phyloP scores from a whole-genome alignment of 331 rosid genomes.

The Rosa hybrid region DNA sequence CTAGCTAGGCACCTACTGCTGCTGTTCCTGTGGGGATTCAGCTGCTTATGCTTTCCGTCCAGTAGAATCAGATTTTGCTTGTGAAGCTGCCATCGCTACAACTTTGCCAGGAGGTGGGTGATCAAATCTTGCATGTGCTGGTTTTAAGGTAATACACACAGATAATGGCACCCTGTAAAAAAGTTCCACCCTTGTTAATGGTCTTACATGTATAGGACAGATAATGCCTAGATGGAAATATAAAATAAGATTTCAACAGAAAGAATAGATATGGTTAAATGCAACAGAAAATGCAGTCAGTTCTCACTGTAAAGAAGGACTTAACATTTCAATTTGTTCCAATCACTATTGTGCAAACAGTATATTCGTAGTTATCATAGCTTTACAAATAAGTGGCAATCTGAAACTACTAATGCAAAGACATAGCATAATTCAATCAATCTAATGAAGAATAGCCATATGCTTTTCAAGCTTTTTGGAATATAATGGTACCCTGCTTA shows the following conservation, averaged over 20 bases:
- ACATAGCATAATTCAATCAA: not conserved
- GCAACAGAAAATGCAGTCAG: not conserved
- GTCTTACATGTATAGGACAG: not conserved
- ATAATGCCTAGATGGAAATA: not conserved
- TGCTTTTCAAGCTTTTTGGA: not conserved
- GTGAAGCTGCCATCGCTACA: slow-evolving; percentile 56
- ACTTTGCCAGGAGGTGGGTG: slow-evolving; percentile 99
- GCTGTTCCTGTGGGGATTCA: slow-evolving; percentile 23
- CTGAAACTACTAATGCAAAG: too few species aligned
- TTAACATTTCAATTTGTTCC: not conserved
- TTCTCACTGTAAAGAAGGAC: not conserved
- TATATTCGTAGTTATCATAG: not conserved
- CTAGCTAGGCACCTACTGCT: slow-evolving; percentile 20
- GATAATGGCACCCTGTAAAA: slow-evolving; percentile 65
- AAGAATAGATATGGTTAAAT: not conserved
- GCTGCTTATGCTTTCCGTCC: slow-evolving; percentile 35
- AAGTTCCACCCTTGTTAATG: slow-evolving; percentile 6
- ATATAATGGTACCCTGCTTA: not conserved
- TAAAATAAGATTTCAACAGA: not conserved
- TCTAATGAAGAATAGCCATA: not conserved
- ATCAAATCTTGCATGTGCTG: slow-evolving; percentile 89
- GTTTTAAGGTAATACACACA: slow-evolving; percentile 95
- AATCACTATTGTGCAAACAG: not conserved
- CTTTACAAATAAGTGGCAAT: not conserved
- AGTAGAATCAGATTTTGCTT: slow-evolving; percentile 37